Evolutionary conservation across 352 stramenopile genomes (phyloP), one percentile per base, ranked within the genome.

Genomic region (Pythium aphanidermatum): DNA sequence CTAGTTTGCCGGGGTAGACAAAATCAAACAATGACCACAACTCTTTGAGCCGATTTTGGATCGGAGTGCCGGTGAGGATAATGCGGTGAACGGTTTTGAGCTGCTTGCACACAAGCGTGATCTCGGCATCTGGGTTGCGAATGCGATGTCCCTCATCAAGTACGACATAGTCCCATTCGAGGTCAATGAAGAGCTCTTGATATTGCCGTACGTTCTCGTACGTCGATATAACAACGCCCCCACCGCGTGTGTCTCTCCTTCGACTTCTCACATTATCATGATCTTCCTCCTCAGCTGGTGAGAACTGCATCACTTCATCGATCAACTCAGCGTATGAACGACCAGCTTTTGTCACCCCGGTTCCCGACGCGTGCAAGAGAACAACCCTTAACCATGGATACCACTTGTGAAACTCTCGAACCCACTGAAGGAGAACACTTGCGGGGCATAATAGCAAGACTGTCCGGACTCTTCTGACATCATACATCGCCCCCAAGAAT

Each of bases 1-100:
- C 96, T 16, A 99, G 68, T 49, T 96, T 82, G 23, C 97, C 97
- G 20, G 96, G 97, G 63, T 97, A 99, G 4, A 98, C 90, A 70
- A 99, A 99, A 60, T 99, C 96, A 64, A 99, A 98, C 2, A 99
- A 63, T 10, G 85, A 97, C 96, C 97, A 99, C 14, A 99, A 70
- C 58, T 99, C 96, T 24, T 74, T 73, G 40, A 99, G 67, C 25
- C 87, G 95, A 64, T 99, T 99, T 72, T 94, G 83, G 48, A 95
- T 92, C 0, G 89, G 89, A 4, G 91, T 97, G 19, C 94, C 92
- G 34, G 72, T 95, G 21, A 98, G 68, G 7, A 97, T 88, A 24
- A 98, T 74, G 14, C 95, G 83, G 58, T 98, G 89, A 11, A 95
- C 68, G 0, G 86, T 94, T 20, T 74, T 70, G 24, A 97, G 55